Evolutionary conservation across 768 basidiomycete genomes (phyloP), one percentile per base, ranked within the genome.

Genomic region (Auricularia heimuer): DNA sequence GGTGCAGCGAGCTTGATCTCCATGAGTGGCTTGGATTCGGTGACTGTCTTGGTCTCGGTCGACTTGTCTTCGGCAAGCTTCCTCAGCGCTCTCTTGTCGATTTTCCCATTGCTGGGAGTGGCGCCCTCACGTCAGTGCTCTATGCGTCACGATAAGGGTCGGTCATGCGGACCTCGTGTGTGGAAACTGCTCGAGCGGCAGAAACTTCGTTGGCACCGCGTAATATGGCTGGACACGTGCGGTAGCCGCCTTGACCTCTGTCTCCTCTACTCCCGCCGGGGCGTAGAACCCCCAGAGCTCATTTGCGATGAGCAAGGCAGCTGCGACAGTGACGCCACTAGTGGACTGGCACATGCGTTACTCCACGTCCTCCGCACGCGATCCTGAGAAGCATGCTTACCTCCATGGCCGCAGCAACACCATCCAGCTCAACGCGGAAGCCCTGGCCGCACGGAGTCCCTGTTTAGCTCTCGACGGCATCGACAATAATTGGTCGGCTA

Each of bases 341-440:
- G 77, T 79, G 3, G 78, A 79, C 81, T 82, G 62, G 1, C 7
- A 42, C 0, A 39, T 8, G 10, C 18, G 11, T 51, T 51, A 16
- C 21, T 51, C 21, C 47, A 51, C 18, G 6, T 51, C 18, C 10
- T 12, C 29, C 29, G 12, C 39, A 7, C 39, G 39, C 39, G 39
- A 42, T 42, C 39, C 39, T 18, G 47, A 18, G 42, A 42, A 62
- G 4, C 34, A 42, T 18, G 44, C n/a, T 62, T 73, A 83, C 83
- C 76, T 83, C 79, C 82, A 86, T 83, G 4, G 83, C 83, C 24
- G 79, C 80, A 2, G 83, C 77, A 4, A 86, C 84, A 3, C 85
- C 85, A 65, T 85, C 85, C 8, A 86, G 76, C 70, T 86, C 85
- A 12, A 86, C 82, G 35, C 85, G 81, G 75, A 86, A 86, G 3